These are phyloP conservation scores for Moesziomyces sp. DNA, from an alignment of 1,284 basidiomycete species.

Conservation along the genomic window DNA sequence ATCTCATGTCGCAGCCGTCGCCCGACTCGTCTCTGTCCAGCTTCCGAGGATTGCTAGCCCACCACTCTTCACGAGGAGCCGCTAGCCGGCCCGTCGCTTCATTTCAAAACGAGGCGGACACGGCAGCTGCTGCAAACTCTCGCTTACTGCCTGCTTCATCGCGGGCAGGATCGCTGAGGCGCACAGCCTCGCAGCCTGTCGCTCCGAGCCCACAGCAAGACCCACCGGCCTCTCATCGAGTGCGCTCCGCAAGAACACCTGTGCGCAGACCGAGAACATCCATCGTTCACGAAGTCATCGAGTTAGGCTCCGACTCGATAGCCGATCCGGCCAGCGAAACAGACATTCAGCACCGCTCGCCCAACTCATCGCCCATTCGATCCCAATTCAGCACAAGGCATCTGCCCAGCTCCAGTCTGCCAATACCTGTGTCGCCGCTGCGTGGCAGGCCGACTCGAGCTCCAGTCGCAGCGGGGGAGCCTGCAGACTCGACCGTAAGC, in stretches of 20 bases:
- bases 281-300: slow-evolving; percentile 25
- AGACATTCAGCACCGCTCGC: not conserved
- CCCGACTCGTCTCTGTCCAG: slow-evolving; percentile 36
- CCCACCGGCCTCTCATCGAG: slow-evolving; percentile 16
- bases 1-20: slow-evolving; percentile 25
- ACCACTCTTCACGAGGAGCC: slow-evolving; percentile 3
- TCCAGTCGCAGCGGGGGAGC: not conserved
- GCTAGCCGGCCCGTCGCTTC: not conserved
- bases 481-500: too few relatives aligned
- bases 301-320: slow-evolving; percentile 38
- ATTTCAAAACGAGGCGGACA: not conserved
- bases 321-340: slow-evolving; percentile 33
- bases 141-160: slow-evolving; percentile 5
- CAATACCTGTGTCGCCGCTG: slow-evolving; percentile 14
- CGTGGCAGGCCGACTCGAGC: not conserved
- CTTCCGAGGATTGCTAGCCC: slow-evolving; percentile 29
- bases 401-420: slow-evolving; percentile 28
- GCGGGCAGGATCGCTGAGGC: slow-evolving; percentile 26
- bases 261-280: not conserved
- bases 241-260: not conserved
- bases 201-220: slow-evolving; percentile 32
- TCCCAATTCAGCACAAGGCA: slow-evolving; percentile 27
- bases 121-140: slow-evolving; percentile 2
- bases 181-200: slow-evolving; percentile 29
- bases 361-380: slow-evolving; percentile 33